Evolutionary conservation across 305 asterid genomes (phyloP).

Genomic region (Solanum aculeatissimum): DNA sequence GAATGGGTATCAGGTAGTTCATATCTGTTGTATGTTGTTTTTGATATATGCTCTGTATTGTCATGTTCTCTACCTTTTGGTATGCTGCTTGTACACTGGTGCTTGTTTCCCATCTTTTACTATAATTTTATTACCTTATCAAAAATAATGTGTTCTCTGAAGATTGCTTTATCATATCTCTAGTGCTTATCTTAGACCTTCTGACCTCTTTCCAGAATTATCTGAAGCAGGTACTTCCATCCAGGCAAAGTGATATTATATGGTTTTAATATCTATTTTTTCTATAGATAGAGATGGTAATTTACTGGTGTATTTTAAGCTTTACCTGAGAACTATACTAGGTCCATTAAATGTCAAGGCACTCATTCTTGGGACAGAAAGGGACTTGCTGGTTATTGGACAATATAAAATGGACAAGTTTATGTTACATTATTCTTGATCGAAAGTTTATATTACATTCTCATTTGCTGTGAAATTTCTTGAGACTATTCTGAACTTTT

Average conservation of each 20-base stretch:
- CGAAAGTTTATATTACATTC: background rate
- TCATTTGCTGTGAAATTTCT: background rate
- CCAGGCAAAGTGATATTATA: background rate
- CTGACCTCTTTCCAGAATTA: background rate
- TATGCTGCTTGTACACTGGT: background rate
- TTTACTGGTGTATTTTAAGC: background rate
- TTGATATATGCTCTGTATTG: background rate
- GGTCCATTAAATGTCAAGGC: background rate
- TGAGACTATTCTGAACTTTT: background rate
- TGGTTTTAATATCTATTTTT: background rate
- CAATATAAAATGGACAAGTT: background rate
- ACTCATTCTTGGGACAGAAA: background rate
- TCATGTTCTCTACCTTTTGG: background rate
- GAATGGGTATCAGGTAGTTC: constrained; percentile 74
- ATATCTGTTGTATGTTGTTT: background rate
- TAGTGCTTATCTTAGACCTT: background rate
- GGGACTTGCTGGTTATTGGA: background rate
- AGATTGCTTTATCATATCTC: background rate
- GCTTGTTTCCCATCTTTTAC: background rate
- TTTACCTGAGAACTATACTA: background rate
- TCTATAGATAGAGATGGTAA: background rate
- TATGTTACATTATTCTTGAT: background rate
- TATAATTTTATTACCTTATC: background rate
- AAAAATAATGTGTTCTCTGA: background rate
- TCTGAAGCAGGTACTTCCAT: background rate